These are phyloP conservation scores for Funneliformis mosseae DNA, from an alignment of 192 early-diverging fungal species.

Conservation along the genomic window DNA sequence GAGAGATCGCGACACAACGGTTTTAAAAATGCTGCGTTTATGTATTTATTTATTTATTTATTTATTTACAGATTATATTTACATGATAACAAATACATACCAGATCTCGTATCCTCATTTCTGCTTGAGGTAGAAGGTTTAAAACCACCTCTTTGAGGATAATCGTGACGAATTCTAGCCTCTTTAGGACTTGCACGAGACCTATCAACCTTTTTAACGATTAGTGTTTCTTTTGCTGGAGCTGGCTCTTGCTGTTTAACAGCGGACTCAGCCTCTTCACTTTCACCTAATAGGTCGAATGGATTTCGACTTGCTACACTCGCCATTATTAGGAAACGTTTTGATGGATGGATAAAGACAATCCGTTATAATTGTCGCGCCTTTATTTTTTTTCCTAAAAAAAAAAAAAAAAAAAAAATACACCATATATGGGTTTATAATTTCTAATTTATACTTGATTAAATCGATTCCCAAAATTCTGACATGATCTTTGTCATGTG, in stretches of 20 bases:
- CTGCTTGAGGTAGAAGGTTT: constrained; percentile 22
- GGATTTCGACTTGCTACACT: constrained; percentile 19
- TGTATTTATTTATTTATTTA: not conserved
- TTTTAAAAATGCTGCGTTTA: not conserved
- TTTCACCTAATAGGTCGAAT: constrained; percentile 20
- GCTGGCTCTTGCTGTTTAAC: not conserved
- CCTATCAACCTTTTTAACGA: constrained; percentile 34
- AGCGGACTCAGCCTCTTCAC: not conserved
- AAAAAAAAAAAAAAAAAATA: not conserved
- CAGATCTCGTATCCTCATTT: constrained; percentile 26
- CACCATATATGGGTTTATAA: not conserved
- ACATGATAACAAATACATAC: constrained; percentile 6
- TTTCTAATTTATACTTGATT: not conserved
- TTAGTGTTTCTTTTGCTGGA: not conserved
- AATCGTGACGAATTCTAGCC: constrained; percentile 36
- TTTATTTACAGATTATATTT: too few species aligned
- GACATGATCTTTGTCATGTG: not conserved
- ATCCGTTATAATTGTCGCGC: constrained; percentile 14
- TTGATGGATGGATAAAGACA: constrained; percentile 28
- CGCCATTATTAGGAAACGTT: constrained; percentile 2
- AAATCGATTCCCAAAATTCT: not conserved
- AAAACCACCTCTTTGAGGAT: constrained; percentile 34
- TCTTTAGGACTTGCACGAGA: constrained; percentile 32
- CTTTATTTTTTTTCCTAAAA: not conserved
- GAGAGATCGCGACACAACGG: not conserved